Evolutionary conservation across 1,139 yeast genomes (phyloP), one percentile per base, ranked within the genome.

Genomic region (Geotrichum candidum): DNA sequence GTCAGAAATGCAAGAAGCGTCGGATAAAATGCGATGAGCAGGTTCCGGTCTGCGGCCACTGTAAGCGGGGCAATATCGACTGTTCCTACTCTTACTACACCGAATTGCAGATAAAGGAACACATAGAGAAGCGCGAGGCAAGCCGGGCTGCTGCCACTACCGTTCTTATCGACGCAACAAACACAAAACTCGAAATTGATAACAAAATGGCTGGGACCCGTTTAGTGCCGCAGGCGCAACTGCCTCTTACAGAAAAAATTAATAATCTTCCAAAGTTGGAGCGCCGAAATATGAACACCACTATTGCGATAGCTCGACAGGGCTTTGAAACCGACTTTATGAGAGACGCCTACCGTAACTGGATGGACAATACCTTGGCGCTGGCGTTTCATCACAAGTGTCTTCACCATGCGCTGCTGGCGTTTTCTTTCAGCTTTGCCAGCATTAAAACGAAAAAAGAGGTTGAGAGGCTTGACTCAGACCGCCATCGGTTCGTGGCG

Each of bases 21-120:
- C 75, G 89, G 64, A 84, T 85, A 69, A 85, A 85, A 69, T 85
- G 90, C 73, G 88, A 85, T 72, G 90, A 85, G 70, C 79, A 80
- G 61, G 75, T 84, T 48, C 89, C 89, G 0, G 77, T 81, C 45
- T 85, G 90, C 68, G 76, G 80, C 58, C 86, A 85, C 69, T 85
- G 89, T 69, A 69, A 79, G 60, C 82, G 84, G 70, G 86, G 88
- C 13, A 83, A 84, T 59, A 65, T 67, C 6, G 64, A 65, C 23
- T 73, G 75, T 63, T 72, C 75, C 3, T 73, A 72, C 56, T 64
- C 68, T 38, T 56, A 62, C 31, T 65, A 69, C 61, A 61, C 73
- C 11, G 63, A 66, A 9, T 68, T 65, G 41, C 73, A 73, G 61
- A 62, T 68, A 31, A 65, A 38, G 2, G 59, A 54, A 10, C 62